Percentiles rank a stretch among this genome's conserved stretches.
Evolutionary conservation across 768 basidiomycete genomes (phyloP).

Genomic region (Termitomyces eurrhizus): DNA sequence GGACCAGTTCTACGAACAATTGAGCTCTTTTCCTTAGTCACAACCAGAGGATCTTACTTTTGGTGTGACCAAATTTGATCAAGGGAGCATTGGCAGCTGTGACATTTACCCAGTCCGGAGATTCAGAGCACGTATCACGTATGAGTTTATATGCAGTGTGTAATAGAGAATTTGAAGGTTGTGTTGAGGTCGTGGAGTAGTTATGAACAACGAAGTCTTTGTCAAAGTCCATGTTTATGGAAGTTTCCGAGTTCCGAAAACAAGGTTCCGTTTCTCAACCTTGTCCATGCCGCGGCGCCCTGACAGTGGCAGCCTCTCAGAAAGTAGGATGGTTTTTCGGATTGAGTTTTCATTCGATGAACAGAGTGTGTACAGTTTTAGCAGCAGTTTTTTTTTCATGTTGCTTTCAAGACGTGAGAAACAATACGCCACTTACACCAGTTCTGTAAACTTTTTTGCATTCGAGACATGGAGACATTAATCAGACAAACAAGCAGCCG

Average conservation of each 20-base stretch:
- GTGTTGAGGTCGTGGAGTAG: neutral
- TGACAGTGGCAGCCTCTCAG: neutral
- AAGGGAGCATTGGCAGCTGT: neutral
- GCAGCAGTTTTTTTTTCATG: too few relatives aligned
- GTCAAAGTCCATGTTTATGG: neutral
- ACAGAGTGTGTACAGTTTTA: too few relatives aligned
- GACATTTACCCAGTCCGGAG: neutral
- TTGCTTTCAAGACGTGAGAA: neutral
- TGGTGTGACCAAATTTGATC: neutral
- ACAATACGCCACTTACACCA: neutral
- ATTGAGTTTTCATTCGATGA: too few relatives aligned
- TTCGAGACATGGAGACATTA: neutral
- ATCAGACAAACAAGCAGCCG: neutral
- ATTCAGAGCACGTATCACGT: neutral
- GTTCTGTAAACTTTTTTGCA: neutral
- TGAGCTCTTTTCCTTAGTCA: too few relatives aligned
- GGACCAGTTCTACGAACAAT: slow-evolving; percentile 4
- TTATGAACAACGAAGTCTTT: slow-evolving; percentile 3
- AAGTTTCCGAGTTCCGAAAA: neutral
- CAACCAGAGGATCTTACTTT: neutral
- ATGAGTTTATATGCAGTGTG: slow-evolving; percentile 1
- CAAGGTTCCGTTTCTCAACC: neutral
- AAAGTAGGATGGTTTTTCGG: neutral
- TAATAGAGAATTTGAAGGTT: neutral
- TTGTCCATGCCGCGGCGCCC: too few relatives aligned